Conservation (phyloP, 2,329 filamentous ascomycete genomes). For the Penicillium sp. region DNA sequence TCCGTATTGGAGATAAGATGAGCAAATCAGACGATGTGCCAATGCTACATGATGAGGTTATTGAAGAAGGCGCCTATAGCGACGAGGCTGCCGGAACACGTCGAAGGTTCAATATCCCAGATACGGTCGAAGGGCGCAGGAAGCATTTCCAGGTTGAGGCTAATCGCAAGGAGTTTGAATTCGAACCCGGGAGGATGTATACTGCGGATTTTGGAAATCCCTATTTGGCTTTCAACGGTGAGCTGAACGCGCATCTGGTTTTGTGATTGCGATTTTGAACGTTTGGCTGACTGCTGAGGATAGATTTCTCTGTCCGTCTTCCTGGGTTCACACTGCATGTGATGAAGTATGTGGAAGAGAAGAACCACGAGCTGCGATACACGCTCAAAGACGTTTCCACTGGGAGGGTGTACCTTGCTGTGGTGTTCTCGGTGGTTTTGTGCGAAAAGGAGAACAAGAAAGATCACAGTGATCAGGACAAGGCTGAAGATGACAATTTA, state of each 20-base stretch:
- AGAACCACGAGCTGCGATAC: slow-evolving; percentile 85
- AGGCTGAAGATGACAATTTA: slow-evolving; percentile 5
- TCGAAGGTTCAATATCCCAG: slow-evolving; percentile 52
- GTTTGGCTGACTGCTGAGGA: neutral
- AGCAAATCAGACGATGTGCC: slow-evolving; percentile 30
- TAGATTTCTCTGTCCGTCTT: slow-evolving; percentile 41
- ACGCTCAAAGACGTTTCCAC: slow-evolving; percentile 79
- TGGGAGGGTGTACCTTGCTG: slow-evolving; percentile 72
- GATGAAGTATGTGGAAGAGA: slow-evolving; percentile 52
- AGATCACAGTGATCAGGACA: slow-evolving; percentile 2
- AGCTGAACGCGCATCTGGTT: slow-evolving; percentile 8
- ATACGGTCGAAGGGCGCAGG: slow-evolving; percentile 54
- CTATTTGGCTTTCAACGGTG: slow-evolving; percentile 81
- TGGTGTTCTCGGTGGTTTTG: slow-evolving; percentile 73
- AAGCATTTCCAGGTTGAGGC: slow-evolving; percentile 60
- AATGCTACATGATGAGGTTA: slow-evolving; percentile 51
- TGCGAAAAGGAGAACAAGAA: slow-evolving; percentile 24
- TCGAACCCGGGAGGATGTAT: slow-evolving; percentile 63
- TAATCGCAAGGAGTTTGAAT: slow-evolving; percentile 58
- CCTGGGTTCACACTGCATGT: slow-evolving; percentile 40
- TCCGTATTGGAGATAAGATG: slow-evolving; percentile 61
- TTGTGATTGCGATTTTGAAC: neutral
- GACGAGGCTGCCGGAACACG: slow-evolving; percentile 50
- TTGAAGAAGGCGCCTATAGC: slow-evolving; percentile 66
- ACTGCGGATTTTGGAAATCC: slow-evolving; percentile 81